phyloP scores from a whole-genome alignment of 257 asterid genomes.

The Primulina eburnea region DNA sequence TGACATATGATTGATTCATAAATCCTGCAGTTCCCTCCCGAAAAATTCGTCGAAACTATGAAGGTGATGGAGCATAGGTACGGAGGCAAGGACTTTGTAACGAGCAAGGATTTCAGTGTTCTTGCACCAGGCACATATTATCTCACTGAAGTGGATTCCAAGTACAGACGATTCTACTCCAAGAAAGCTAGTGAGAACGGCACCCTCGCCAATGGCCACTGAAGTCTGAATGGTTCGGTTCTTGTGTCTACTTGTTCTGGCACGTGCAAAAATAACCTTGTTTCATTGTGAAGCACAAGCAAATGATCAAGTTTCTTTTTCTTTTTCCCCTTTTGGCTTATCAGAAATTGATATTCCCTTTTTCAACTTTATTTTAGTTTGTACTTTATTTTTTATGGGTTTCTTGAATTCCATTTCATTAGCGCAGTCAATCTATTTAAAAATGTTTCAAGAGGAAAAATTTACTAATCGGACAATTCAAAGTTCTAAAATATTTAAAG shows the following conservation, averaged over 20 bases:
- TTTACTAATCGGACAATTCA: too few relatives aligned
- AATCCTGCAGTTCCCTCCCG: conserved; percentile 65
- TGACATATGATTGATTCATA: neutral
- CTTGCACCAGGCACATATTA: conserved; percentile 83
- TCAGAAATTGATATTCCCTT: too few relatives aligned
- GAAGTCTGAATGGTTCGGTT: conserved; percentile 31
- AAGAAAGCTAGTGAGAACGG: conserved; percentile 64
- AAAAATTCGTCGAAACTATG: conserved; percentile 77
- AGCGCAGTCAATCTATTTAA: too few relatives aligned
- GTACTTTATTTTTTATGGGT: neutral
- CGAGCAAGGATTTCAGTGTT: conserved; percentile 80
- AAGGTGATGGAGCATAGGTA: conserved; percentile 95
- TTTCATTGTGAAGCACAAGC: conserved; percentile 27
- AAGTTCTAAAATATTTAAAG: too few relatives aligned
- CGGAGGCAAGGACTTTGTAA: conserved; percentile 78
- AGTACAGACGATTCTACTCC: conserved; percentile 79
- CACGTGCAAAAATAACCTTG: conserved; percentile 33
- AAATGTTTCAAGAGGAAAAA: too few relatives aligned
- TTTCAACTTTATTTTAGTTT: neutral
- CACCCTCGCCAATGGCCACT: conserved; percentile 65
- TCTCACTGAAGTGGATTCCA: conserved; percentile 91
- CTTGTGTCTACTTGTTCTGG: conserved; percentile 29
- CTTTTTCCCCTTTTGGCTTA: neutral
- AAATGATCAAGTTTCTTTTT: conserved; percentile 16
- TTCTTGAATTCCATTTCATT: neutral